phyloP scores from a whole-genome alignment of 78 protist genomes.

The Bigelowiella natans region DNA sequence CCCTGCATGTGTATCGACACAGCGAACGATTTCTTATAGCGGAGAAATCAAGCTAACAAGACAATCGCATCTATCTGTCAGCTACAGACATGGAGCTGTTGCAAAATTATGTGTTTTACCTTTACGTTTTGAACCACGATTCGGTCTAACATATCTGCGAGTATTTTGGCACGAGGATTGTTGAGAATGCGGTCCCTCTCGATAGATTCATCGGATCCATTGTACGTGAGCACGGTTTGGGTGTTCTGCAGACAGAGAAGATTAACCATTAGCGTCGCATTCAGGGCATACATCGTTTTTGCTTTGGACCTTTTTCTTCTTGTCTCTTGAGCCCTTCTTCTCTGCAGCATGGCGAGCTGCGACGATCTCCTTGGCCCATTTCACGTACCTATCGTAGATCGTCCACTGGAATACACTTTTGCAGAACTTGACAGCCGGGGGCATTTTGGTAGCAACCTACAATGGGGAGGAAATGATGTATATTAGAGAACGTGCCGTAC shows the following conservation, averaged over 20 bases:
- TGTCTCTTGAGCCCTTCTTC: not conserved
- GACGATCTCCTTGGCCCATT: constrained; percentile 21
- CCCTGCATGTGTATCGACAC: too few relatives aligned
- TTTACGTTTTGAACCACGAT: not conserved
- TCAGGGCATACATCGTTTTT: not conserved
- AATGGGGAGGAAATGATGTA: not conserved
- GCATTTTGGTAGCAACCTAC: constrained; percentile 40
- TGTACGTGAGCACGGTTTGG: not conserved
- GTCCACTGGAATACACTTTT: constrained; percentile 37
- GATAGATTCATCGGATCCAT: not conserved
- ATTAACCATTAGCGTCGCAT: too few relatives aligned
- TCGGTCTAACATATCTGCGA: not conserved
- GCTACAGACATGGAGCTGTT: too few relatives aligned
- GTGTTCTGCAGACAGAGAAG: not conserved
- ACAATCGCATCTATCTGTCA: too few relatives aligned
- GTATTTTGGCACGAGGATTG: not conserved
- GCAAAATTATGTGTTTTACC: too few relatives aligned
- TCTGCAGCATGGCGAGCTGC: not conserved
- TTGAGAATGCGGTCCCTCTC: not conserved
- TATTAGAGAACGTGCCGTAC: too few relatives aligned
- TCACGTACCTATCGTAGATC: constrained; percentile 61
- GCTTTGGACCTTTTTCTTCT: not conserved
- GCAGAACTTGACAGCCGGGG: constrained; percentile 23
- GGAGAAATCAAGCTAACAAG: too few relatives aligned
- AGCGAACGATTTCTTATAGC: too few relatives aligned